Evolutionary conservation across 1,284 basidiomycete species (phyloP).

Genomic region (Leccinum proliferum): DNA sequence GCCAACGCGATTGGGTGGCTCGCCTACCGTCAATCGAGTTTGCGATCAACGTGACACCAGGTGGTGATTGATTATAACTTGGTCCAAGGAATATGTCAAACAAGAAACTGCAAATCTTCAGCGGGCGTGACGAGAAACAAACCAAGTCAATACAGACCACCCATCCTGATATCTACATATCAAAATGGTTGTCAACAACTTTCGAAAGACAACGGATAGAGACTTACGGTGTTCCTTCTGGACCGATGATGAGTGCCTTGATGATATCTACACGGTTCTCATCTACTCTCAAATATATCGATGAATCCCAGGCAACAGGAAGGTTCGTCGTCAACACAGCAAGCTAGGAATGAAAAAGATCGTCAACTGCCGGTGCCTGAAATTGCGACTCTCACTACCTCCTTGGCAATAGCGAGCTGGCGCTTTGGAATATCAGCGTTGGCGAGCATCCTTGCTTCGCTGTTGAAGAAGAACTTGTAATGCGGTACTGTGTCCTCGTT

Average conservation of each 20-base stretch:
- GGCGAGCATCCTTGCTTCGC: conserved; percentile 74
- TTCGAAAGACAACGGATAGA: conserved; percentile 8
- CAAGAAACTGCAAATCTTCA: conserved; percentile 45
- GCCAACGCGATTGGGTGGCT: too few relatives aligned
- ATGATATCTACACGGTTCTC: conserved; percentile 87
- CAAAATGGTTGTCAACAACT: background rate
- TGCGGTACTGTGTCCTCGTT: conserved; percentile 47
- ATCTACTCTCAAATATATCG: conserved; percentile 83
- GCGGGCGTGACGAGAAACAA: conserved; percentile 2
- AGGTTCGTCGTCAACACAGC: conserved; percentile 86
- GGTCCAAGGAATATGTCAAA: conserved; percentile 91
- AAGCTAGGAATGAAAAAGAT: conserved; percentile 44
- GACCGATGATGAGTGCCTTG: conserved; percentile 86
- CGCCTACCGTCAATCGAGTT: too few relatives aligned
- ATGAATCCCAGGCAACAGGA: conserved; percentile 86
- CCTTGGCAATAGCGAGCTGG: conserved; percentile 88
- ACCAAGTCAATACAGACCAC: conserved; percentile 45
- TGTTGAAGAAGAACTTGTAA: conserved; percentile 76
- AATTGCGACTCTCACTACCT: conserved; percentile 41
- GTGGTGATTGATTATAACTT: conserved; percentile 76
- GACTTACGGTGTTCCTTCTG: conserved; percentile 86
- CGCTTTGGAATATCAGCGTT: conserved; percentile 80
- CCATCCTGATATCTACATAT: conserved; percentile 69
- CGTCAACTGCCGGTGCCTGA: conserved; percentile 7
- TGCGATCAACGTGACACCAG: conserved; percentile 48